Evolutionary conservation across 2,329 filamentous ascomycete genomes (phyloP), one percentile per base, ranked within the genome.

Genomic region (Botrytis porri): DNA sequence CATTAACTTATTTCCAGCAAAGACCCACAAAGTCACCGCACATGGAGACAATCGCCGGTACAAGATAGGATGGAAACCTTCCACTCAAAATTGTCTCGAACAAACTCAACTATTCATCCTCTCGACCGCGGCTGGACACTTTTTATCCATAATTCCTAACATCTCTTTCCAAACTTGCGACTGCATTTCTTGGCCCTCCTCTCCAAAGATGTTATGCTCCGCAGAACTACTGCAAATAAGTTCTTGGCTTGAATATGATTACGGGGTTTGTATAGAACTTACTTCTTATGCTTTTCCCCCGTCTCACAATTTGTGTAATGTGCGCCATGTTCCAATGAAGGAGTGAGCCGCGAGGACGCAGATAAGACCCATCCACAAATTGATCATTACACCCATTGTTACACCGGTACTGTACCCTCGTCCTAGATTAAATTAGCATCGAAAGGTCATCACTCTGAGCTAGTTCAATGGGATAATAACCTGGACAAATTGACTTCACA

Each of bases 261-360:
- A 48, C 16, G 32, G 20, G 32, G 10, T n/a, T 57, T 39, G 57
- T 60, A 39, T 22, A 35, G 25, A 75, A 76, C 73, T 73, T 76
- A 79, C 77, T 72, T 67, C 39, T 75, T 73, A 62, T 78, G 79
- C 18, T 79, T 75, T 48, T 77, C 75, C 43, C 78, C 73, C 39
- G 70, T 73, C 45, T 76, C 71, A 67, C 77, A 78, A 73, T 77
- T 70, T 18, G 75, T 78, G 20, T 77, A 75, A 54, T 78, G 74
- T 63, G 75, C 75, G 37, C 78, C 78, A 73, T 79, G 75, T 64
- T 80, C 75, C n/a, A 72, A 76, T 9, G 76, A 73, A 39, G 70
- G 74, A 7, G 76, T 79, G 45, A 77, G 78, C 77, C 37, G 79
- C 77, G 70, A 78, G 76, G 25, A 81, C 73, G 37, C 79, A 75